A percentile compares a stretch with the other conserved stretches of the same genome.
phyloP scores from a whole-genome alignment of 2,329 filamentous ascomycete species.

The Phialemonium atrogriseum region DNA sequence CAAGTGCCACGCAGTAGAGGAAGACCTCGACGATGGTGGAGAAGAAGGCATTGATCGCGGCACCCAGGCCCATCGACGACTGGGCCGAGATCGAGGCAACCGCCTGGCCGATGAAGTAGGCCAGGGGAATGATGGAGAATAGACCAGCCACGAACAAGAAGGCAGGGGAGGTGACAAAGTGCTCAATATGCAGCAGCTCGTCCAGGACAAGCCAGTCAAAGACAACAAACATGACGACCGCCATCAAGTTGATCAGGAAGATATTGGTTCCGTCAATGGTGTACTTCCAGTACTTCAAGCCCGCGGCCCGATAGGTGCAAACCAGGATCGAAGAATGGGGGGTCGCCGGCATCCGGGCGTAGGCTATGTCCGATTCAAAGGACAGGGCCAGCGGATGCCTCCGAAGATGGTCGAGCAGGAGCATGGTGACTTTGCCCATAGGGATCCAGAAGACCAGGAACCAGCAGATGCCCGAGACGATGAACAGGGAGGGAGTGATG shows the following conservation, averaged over 20 bases:
- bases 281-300: constrained; percentile 97
- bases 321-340: constrained; percentile 80
- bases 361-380: constrained; percentile 79
- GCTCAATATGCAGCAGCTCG: constrained; percentile 58
- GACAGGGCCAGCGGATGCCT: constrained; percentile 87
- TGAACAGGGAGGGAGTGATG: constrained; percentile 74
- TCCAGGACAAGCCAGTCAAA: constrained; percentile 82
- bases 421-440: constrained; percentile 90
- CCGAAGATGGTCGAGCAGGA: constrained; percentile 84
- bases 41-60: constrained; percentile 96
- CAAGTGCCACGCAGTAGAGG: constrained; percentile 89
- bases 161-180: constrained; percentile 69
- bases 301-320: constrained; percentile 94
- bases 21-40: constrained; percentile 97
- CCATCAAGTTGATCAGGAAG: constrained; percentile 95
- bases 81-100: constrained; percentile 98
- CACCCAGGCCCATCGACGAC: constrained; percentile 95
- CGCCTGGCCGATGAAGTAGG: constrained; percentile 97
- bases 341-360: constrained; percentile 61
- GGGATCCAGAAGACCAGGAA: constrained; percentile 96
- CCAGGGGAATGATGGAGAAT: constrained; percentile 88
- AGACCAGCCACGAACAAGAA: constrained; percentile 80
- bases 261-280: constrained; percentile 98
- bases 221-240: constrained; percentile 87
- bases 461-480: constrained; percentile 88